Conservation (phyloP, 2,329 filamentous ascomycete species). For the Microsporum canis region DNA sequence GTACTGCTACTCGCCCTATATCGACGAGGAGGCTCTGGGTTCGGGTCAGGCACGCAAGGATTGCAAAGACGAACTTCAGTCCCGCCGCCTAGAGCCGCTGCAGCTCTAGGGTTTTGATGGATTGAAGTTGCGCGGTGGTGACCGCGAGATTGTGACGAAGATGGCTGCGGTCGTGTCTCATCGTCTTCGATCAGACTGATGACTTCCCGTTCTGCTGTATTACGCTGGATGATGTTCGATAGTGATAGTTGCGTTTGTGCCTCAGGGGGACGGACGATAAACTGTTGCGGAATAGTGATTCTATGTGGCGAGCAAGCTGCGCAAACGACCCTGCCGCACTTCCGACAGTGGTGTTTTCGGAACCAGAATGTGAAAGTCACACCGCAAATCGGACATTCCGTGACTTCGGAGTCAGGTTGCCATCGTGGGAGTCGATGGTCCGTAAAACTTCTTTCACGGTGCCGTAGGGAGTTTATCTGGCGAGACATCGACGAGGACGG, state of each 20-base stretch:
- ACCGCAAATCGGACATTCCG: constrained; percentile 72
- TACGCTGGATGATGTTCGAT: constrained; percentile 31
- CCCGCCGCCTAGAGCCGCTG: constrained; percentile 48
- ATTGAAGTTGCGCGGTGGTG: not conserved
- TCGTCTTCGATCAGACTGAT: constrained; percentile 38
- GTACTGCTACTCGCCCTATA: constrained; percentile 15
- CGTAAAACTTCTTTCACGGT: constrained; percentile 20
- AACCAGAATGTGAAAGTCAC: constrained; percentile 73
- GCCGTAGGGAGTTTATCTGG: constrained; percentile 17
- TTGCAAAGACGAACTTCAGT: constrained; percentile 61
- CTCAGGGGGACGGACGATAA: constrained; percentile 68
- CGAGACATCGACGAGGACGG: constrained; percentile 17
- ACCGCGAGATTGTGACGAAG: not conserved
- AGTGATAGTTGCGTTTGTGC: constrained; percentile 18
- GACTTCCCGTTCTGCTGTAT: constrained; percentile 36
- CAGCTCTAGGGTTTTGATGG: constrained; percentile 32
- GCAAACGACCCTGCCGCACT: constrained; percentile 90
- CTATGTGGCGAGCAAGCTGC: constrained; percentile 81
- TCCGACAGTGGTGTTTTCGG: constrained; percentile 90
- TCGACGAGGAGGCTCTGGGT: constrained; percentile 43
- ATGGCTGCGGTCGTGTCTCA: not conserved
- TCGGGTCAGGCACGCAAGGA: constrained; percentile 60
- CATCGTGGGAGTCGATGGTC: constrained; percentile 58
- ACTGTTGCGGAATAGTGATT: constrained; percentile 88
- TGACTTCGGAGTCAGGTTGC: constrained; percentile 79